Evolutionary conservation across 2,329 filamentous ascomycete species (phyloP), one percentile per base, ranked within the genome.

Genomic region (Sporothrix euskadiensis): DNA sequence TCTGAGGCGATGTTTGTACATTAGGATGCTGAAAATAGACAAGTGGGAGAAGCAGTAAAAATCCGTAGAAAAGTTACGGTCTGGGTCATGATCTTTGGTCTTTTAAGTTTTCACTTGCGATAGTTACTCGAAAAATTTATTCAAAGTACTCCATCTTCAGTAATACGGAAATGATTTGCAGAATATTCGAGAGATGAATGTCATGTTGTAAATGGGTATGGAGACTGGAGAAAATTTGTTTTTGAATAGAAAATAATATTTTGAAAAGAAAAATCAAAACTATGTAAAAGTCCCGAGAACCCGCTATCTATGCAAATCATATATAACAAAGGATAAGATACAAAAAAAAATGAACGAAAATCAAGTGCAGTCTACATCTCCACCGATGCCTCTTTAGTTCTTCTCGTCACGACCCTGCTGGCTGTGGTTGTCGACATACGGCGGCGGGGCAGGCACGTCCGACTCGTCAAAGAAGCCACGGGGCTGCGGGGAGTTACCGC

Each of bases 401-500:
- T 63, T 63, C 59, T 49, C 41, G 5, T 14, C 30, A 9, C 14
- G n/a, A 6, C 22, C 14, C n/a, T 26, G 41, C 63, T 66, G 39
- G 14, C 47, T 41, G 22, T 8, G 26, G 41, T 32, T 30, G 63
- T 41, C 22, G 12, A 30, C 22, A 10, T 66, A 66, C 22, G 63
- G 63, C 41, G 63, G 63, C 41, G 63, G 63, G 12, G 63, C 63
- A 10, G 44, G 32, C 4, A 41, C 59, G 41, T 32, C 41, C 22
- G 41, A 49, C 41, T 66, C 63, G 26, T 66, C 63, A 49, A 66
- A 66, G 41, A 66, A 47, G 8, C 63, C 41, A 14, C 63, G 22
- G 9, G 35, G 35, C 35, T 47, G 61, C n/a, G 57, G 57, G 16
- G 32, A 35, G 32, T 61, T 35, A 26, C 61, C 22, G n/a, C n/a